Conservation (phyloP, 495 filamentous ascomycete genomes). For the Evernia prunastri region DNA sequence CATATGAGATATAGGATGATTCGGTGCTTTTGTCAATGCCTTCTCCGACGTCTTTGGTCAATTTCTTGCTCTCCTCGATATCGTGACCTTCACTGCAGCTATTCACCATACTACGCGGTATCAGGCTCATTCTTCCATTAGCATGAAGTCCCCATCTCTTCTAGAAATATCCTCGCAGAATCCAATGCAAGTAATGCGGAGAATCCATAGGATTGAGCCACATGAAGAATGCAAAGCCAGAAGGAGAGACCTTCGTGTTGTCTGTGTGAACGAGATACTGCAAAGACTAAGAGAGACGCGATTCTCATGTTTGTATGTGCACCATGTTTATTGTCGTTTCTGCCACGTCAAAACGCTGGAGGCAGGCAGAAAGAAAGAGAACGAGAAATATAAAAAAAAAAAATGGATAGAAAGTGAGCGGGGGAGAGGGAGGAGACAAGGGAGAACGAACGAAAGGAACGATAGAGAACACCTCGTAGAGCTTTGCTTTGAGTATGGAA, state of each 20-base stretch:
- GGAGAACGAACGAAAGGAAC: too few relatives aligned
- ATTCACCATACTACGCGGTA: not conserved
- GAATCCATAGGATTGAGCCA: not conserved
- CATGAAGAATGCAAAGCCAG: not conserved
- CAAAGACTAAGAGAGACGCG: not conserved
- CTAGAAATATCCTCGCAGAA: not conserved
- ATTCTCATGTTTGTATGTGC: not conserved
- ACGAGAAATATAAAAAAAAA: too few relatives aligned
- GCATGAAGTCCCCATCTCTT: not conserved
- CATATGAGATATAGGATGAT: too few relatives aligned
- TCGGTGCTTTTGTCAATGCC: not conserved
- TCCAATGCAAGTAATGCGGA: not conserved
- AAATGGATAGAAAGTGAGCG: too few relatives aligned
- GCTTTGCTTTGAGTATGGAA: too few relatives aligned
- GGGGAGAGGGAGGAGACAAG: not conserved
- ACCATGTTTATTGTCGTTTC: not conserved
- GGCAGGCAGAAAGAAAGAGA: not conserved
- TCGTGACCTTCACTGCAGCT: not conserved
- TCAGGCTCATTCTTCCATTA: not conserved
- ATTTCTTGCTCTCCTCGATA: not conserved
- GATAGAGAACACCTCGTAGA: too few relatives aligned
- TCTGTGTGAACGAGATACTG: too few relatives aligned
- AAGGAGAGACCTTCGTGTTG: not conserved
- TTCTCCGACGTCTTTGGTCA: not conserved
- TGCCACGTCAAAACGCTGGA: not conserved